phyloP scores from a whole-genome alignment of 169 alveolate genomes.

The Perkinsus olseni region DNA sequence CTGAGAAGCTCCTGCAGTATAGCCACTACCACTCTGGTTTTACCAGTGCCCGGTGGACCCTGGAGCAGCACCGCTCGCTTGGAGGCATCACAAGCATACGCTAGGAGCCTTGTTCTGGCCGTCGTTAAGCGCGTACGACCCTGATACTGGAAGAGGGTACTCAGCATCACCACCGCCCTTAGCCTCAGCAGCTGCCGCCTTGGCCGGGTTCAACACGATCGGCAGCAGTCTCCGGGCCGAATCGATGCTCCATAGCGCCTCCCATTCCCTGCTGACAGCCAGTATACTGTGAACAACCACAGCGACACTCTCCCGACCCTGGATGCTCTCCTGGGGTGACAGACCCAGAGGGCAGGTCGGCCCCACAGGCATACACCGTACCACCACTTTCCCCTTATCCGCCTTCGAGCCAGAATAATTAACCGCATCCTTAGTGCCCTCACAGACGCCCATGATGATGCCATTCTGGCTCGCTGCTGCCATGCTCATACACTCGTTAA shows the following conservation, averaged over 20 bases:
- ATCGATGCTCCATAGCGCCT: not conserved
- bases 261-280: not conserved
- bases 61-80: conserved; percentile 7
- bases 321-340: not conserved
- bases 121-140: not conserved
- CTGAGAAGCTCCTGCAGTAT: not conserved
- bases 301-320: not conserved
- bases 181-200: not conserved
- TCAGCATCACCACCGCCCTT: not conserved
- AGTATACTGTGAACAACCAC: not conserved
- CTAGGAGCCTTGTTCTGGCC: not conserved
- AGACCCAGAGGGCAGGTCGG: not conserved
- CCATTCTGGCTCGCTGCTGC: not conserved
- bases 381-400: not conserved
- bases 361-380: not conserved
- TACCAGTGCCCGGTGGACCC: conserved; percentile 44
- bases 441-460: not conserved
- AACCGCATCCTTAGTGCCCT: not conserved
- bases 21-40: conserved; percentile 15
- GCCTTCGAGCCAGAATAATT: not conserved
- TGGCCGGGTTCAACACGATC: not conserved
- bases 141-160: not conserved
- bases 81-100: not conserved
- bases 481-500: not conserved
- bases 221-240: not conserved